A percentile compares a stretch with the other conserved stretches of the same genome.
Evolutionary conservation across 2,329 filamentous ascomycete species (phyloP).

Genomic region (Incumbomyces lentus): DNA sequence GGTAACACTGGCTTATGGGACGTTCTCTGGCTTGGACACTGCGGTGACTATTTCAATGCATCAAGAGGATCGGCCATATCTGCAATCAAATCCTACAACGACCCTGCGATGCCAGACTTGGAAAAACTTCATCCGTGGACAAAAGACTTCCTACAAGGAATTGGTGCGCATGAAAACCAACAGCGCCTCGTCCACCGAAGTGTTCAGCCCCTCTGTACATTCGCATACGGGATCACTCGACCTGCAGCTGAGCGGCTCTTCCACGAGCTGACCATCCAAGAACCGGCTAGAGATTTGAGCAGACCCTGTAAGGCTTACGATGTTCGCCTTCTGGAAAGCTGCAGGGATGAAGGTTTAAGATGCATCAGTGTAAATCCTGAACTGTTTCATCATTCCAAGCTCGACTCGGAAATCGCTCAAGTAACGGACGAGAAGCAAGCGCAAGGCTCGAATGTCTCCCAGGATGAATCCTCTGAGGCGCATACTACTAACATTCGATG

Average conservation of each 20-base stretch:
- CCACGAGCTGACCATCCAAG: conserved; percentile 10
- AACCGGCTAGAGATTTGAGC: conserved; percentile 14
- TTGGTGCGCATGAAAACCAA: conserved; percentile 8
- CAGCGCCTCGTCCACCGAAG: conserved; percentile 23
- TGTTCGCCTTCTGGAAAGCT: conserved; percentile 25
- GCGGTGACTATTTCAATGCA: conserved; percentile 11
- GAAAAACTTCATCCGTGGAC: conserved; percentile 15
- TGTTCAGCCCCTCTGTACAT: conserved; percentile 25
- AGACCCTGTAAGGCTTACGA: conserved; percentile 28
- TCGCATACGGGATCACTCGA: conserved; percentile 30
- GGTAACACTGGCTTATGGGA: conserved; percentile 21
- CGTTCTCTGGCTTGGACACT: conserved; percentile 23
- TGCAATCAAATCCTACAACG: conserved; percentile 18
- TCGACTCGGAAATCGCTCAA: conserved; percentile 5
- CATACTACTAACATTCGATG: conserved; percentile 6
- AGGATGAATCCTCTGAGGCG: background rate
- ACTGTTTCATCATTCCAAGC: conserved; percentile 24
- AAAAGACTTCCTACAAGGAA: conserved; percentile 9
- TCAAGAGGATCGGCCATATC: conserved; percentile 13
- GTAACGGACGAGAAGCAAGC: background rate
- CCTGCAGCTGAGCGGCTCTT: conserved; percentile 31
- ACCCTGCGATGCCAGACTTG: conserved; percentile 21
- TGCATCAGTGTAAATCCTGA: conserved; percentile 31
- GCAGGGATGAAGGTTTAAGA: conserved; percentile 22
- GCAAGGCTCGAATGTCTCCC: background rate